These are phyloP conservation scores for Mycocentrospora acerina DNA, from an alignment of 2,329 filamentous ascomycete genomes.

Conservation along the genomic window DNA sequence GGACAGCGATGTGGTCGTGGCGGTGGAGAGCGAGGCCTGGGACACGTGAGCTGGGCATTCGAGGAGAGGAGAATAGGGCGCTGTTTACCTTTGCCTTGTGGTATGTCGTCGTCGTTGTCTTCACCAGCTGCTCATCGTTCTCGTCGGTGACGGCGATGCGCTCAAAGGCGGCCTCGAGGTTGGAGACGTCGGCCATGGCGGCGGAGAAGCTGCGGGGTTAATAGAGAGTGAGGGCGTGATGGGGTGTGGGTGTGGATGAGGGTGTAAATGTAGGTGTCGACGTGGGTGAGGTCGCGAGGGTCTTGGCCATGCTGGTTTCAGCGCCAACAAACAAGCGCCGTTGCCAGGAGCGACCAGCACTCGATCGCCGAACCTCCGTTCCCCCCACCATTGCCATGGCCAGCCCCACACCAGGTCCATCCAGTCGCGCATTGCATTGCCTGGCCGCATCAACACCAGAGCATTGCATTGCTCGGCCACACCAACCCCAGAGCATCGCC, in stretches of 20 bases:
- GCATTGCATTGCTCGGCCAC: background rate
- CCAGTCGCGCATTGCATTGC: constrained; percentile 1
- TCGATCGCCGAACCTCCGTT: constrained; percentile 1
- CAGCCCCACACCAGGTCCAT: constrained; percentile 7
- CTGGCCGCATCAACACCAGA: background rate
- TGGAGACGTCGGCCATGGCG: constrained; percentile 66
- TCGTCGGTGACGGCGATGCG: constrained; percentile 87
- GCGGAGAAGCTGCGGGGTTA: constrained; percentile 7
- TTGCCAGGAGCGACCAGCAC: constrained; percentile 3
- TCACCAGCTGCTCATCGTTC: constrained; percentile 63
- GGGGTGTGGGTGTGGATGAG: constrained; percentile 8
- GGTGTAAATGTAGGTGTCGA: too few species aligned
- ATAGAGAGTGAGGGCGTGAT: constrained; percentile 3
- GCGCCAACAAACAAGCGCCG: constrained; percentile 15
- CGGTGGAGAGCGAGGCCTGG: constrained; percentile 46
- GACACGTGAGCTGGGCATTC: constrained; percentile 20
- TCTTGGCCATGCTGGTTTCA: constrained; percentile 2
- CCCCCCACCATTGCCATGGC: constrained; percentile 10
- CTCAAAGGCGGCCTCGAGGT: constrained; percentile 85
- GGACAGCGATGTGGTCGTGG: constrained; percentile 48
- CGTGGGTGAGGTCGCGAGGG: too few species aligned
- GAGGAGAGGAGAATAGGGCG: background rate
- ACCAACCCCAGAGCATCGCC: background rate
- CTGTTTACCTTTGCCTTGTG: constrained; percentile 73
- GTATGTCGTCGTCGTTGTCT: constrained; percentile 58